Conservation (phyloP, 257 asterid genomes). For the Salvia splendens region DNA sequence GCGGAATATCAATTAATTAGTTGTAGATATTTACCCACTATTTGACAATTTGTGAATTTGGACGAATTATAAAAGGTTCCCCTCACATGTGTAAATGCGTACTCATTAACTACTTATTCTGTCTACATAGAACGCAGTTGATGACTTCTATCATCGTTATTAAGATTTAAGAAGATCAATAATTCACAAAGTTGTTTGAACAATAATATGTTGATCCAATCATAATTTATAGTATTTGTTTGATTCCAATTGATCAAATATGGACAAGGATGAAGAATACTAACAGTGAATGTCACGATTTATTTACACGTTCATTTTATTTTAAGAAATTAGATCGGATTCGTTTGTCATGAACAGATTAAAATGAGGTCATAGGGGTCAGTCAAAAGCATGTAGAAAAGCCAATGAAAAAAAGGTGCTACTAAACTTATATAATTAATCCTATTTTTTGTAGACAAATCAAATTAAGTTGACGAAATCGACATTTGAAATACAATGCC, state of each 20-base stretch:
- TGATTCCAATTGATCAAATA: background rate
- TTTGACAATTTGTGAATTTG: conserved; percentile 1
- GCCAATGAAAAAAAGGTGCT: no score
- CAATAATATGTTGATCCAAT: background rate
- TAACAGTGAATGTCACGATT: background rate
- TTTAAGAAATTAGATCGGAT: no score
- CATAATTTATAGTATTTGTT: background rate
- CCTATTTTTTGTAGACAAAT: background rate
- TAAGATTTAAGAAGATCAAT: background rate
- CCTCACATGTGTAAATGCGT: background rate
- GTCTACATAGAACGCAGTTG: background rate
- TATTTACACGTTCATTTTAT: background rate
- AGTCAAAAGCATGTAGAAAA: no score
- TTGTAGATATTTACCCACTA: background rate
- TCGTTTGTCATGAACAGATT: no score
- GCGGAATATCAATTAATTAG: background rate
- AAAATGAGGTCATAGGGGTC: no score
- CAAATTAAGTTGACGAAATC: background rate
- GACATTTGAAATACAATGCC: background rate
- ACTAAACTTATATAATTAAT: no score
- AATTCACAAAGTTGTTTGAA: conserved; percentile 6
- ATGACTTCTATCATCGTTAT: background rate
- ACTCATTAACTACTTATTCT: background rate
- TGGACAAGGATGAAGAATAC: background rate
- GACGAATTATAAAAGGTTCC: background rate